Evolutionary conservation across 208 protist genomes (phyloP), one percentile per base, ranked within the genome.

Genomic region (Crithidia mellificae): DNA sequence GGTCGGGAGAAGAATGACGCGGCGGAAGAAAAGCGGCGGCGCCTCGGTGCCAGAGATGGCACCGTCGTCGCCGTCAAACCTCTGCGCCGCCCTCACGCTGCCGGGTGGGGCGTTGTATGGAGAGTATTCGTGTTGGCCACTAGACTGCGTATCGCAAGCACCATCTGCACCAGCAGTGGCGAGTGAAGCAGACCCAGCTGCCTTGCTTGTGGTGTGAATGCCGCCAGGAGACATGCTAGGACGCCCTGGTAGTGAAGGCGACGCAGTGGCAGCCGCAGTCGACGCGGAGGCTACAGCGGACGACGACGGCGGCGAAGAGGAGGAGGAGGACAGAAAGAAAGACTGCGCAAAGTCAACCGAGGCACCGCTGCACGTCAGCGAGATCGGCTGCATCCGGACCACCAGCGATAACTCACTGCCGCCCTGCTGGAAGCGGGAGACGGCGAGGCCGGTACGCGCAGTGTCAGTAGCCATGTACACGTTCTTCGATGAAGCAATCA

Each of bases 1-100:
- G 34, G 83, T 75, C 11, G 85, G 79, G 43, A 78, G 61, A n/a
- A 91, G 36, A 30, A 80, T 44, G 57, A 91, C 68, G 46, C 77
- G 74, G 32, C 77, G 81, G 62, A 87, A 91, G 65, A 87, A 88
- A 15, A 91, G 63, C 0, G 78, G 74, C 5, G 78, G 78, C 15
- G 74, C 66, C 25, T 68, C 73, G 19, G 67, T 72, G 24, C 53
- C 73, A 15, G 63, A 75, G 15, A 76, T 65, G 38, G 41, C 64
- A 15, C 58, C 66, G 20, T 22, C 61, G 8, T 68, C 59, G 0
- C n/a, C n/a, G n/a, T n/a, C n/a, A n/a, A n/a, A 22, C n/a, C 1
- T 27, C 14, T 3, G 24, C 52, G 52, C 0, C 17, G 32, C 19
- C 38, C 7, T 32, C n/a, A n/a, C n/a, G n/a, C n/a, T n/a, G n/a